Percentiles rank a stretch among this genome's conserved stretches.
Evolutionary conservation across 2,329 filamentous ascomycete species (phyloP).

Genomic region (Aspergillus costaricaensis): DNA sequence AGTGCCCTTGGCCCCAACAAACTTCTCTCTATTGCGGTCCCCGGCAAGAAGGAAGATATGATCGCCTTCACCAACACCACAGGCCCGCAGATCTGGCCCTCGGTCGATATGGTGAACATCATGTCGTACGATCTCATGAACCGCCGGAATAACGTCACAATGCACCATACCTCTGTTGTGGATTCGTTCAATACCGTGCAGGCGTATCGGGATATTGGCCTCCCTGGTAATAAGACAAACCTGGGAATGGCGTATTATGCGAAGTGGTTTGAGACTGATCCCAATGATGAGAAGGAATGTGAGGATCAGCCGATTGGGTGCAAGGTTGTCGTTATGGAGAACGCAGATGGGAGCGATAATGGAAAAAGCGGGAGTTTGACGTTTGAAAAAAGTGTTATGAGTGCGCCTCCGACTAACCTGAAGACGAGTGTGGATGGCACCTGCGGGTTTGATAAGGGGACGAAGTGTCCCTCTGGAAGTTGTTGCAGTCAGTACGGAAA

Average conservation of each 20-base stretch:
- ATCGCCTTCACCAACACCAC: slow-evolving; percentile 63
- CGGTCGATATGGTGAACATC: slow-evolving; percentile 68
- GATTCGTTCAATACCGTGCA: slow-evolving; percentile 58
- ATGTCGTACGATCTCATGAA: slow-evolving; percentile 76
- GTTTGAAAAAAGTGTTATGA: slow-evolving; percentile 45
- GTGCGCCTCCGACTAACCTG: slow-evolving; percentile 27
- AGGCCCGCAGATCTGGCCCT: slow-evolving; percentile 59
- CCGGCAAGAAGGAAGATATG: slow-evolving; percentile 65
- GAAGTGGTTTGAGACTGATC: slow-evolving; percentile 64
- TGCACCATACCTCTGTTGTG: slow-evolving; percentile 65
- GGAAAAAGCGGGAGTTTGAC: slow-evolving; percentile 55
- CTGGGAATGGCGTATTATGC: slow-evolving; percentile 70
- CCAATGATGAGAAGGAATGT: slow-evolving; percentile 46
- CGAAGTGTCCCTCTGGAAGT: slow-evolving; percentile 33
- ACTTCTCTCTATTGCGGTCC: slow-evolving; percentile 67
- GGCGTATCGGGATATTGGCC: slow-evolving; percentile 61
- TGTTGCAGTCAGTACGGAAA: slow-evolving; percentile 42
- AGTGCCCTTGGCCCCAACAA: slow-evolving; percentile 59
- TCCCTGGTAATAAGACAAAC: slow-evolving; percentile 59
- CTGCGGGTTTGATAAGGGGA: slow-evolving; percentile 33
- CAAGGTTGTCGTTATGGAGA: slow-evolving; percentile 60
- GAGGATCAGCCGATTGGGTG: slow-evolving; percentile 57
- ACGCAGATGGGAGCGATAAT: slow-evolving; percentile 61
- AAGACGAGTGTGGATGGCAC: slow-evolving; percentile 30
- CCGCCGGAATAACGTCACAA: slow-evolving; percentile 63